Base-by-base conservation (phyloP, 768 basidiomycete species). In the Tephrocybe rancida region DNA sequence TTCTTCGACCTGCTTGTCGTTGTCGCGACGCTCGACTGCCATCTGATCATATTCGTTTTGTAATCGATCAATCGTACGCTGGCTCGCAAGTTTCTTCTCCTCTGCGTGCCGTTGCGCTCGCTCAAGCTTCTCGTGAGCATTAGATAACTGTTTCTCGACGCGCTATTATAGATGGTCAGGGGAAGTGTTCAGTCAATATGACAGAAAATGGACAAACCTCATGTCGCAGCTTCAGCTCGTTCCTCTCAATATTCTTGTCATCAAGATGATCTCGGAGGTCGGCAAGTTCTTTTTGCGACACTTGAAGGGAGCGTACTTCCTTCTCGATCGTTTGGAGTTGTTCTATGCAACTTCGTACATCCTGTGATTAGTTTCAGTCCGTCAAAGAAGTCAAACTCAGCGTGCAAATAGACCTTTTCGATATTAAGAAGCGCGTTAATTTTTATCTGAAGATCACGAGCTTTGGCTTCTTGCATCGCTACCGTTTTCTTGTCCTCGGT, bases 81-180 rank as follows among this genome's bases (percentile, higher is more conserved):
- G 85, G 60, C 84, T 87, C n/a, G 85, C 80, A 11, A 76, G 62
- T 50, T 87, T 85, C 67, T 89, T 90, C 52, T 95, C 92, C 67
- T 90, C 88, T 5, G 87, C 86, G 57, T 90, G 87, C 55, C 81
- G 79, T 63, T 90, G 86, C 0, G 89, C 87, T 24, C 90, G 83
- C 51, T 88, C 84, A 8, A 94, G 79, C 68, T 92, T 94, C 60
- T 92, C 88, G 41, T 84, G 79, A 4, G 94, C 94, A 66, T 95
- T 93, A 7, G 76, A 70, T 10, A 92, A 74, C 65, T 95, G 93
- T 55, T 87, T 86, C 57, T 82, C 75, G n/a, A 90, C 83, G 45
- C 92, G 90, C 90, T 96, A 54, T 13, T 11, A 6, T n/a, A 16
- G 14, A 44, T 32, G 22, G 41, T 34, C n/a, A 44, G 37, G 1